These are phyloP conservation scores for Ganoderma sinense DNA, from an alignment of 1,284 basidiomycete genomes.

Conservation along the genomic window DNA sequence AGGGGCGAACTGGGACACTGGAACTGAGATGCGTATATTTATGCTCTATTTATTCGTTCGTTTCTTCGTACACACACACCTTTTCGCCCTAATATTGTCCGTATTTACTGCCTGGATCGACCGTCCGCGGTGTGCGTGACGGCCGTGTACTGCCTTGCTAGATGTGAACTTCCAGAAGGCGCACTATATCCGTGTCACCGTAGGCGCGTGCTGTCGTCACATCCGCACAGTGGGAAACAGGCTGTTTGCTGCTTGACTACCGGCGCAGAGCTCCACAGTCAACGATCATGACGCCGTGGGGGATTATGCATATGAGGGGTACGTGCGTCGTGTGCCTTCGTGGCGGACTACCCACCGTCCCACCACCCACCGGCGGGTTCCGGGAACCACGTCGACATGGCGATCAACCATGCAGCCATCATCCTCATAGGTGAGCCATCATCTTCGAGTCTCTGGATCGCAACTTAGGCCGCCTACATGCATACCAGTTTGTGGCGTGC, in stretches of 20 bases:
- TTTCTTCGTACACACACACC: neutral
- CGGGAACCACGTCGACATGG: constrained; percentile 2
- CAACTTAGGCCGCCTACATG: neutral
- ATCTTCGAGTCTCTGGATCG: neutral
- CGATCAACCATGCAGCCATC: neutral
- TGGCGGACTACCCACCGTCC: neutral
- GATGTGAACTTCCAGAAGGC: neutral
- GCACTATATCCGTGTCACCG: neutral
- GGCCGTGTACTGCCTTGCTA: neutral
- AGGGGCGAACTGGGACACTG: neutral
- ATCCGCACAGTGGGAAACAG: neutral
- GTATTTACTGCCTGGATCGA: neutral
- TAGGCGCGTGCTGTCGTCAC: neutral
- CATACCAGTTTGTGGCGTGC: neutral
- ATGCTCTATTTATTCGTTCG: neutral
- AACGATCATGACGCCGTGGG: neutral
- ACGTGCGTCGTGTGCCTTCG: neutral
- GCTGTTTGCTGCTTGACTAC: neutral
- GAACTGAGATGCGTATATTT: neutral
- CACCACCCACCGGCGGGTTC: constrained; percentile 1
- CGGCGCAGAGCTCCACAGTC: neutral
- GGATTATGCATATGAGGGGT: neutral
- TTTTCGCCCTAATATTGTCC: neutral
- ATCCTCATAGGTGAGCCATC: neutral
- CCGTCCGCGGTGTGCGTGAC: neutral